Evolutionary conservation across 2,329 filamentous ascomycete genomes (phyloP).

Genomic region (Ophiosphaerella korrae): DNA sequence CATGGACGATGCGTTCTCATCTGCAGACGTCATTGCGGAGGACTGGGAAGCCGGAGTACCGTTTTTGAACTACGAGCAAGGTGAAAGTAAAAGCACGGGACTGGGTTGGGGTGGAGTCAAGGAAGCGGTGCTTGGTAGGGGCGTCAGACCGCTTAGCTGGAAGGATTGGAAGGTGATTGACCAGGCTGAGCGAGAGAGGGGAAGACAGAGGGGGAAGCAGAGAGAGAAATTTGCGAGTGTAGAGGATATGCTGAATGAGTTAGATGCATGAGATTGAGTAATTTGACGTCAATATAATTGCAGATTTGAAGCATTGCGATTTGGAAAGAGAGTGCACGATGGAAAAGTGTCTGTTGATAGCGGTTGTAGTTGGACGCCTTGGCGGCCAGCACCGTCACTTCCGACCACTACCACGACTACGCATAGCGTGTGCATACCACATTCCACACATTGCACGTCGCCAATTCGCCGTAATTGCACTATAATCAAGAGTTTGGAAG

Average conservation of each 20-base stretch:
- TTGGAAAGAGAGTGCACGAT: too few relatives aligned
- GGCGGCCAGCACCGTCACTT: too few relatives aligned
- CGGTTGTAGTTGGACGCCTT: too few relatives aligned
- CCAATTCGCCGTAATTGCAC: too few relatives aligned
- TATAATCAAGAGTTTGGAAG: too few relatives aligned
- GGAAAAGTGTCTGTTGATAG: too few relatives aligned
- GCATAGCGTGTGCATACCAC: too few relatives aligned
- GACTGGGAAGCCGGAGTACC: slow-evolving; percentile 67
- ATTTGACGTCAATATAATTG: too few relatives aligned
- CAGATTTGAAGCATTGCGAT: too few relatives aligned
- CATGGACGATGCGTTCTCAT: slow-evolving; percentile 92
- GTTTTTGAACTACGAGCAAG: slow-evolving; percentile 55
- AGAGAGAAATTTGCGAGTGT: slow-evolving; percentile 70
- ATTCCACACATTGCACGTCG: too few relatives aligned
- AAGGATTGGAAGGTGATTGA: slow-evolving; percentile 87
- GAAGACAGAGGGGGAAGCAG: slow-evolving; percentile 71
- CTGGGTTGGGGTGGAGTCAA: slow-evolving; percentile 80
- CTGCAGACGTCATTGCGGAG: slow-evolving; percentile 79
- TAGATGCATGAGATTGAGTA: slow-evolving; percentile 30
- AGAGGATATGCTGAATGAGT: slow-evolving; percentile 61
- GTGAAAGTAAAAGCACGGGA: slow-evolving; percentile 45
- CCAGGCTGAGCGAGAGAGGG: slow-evolving; percentile 71
- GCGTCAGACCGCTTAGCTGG: slow-evolving; percentile 74
- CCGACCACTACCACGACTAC: too few relatives aligned
- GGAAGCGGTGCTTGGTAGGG: slow-evolving; percentile 60